Percentiles rank a stretch among this genome's conserved stretches.
Conservation (phyloP, 108 stramenopile species). For the Nannochloropsis oceanica region DNA sequence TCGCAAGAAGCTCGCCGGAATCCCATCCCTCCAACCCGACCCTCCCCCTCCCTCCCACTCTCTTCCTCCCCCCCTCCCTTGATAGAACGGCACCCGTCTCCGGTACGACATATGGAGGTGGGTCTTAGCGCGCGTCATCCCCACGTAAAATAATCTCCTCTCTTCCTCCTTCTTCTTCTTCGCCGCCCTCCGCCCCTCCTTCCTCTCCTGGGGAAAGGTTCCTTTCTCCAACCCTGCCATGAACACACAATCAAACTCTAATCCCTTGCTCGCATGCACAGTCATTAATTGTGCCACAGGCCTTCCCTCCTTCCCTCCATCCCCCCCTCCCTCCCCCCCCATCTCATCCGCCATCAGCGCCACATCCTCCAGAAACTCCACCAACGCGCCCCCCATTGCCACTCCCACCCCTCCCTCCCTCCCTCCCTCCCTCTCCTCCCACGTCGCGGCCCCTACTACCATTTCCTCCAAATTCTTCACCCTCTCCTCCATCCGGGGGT, state of each 20-base stretch:
- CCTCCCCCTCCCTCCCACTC: background rate
- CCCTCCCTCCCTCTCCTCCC: background rate
- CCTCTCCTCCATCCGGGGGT: background rate
- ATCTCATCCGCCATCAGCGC: background rate
- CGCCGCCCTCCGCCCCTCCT: slow-evolving; percentile 23
- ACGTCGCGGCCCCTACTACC: background rate
- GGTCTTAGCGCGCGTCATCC: slow-evolving; percentile 76
- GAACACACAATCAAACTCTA: slow-evolving; percentile 77
- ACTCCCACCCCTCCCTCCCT: background rate
- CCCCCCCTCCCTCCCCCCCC: background rate
- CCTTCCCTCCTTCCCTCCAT: background rate
- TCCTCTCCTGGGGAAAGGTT: slow-evolving; percentile 49
- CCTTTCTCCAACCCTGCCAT: slow-evolving; percentile 67
- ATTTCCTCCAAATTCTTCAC: background rate
- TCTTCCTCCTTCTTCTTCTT: slow-evolving; percentile 50
- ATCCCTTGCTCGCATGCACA: slow-evolving; percentile 73
- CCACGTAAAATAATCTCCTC: slow-evolving; percentile 69
- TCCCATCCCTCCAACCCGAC: background rate
- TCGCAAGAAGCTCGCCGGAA: background rate
- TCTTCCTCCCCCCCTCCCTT: background rate
- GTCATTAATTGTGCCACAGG: slow-evolving; percentile 58
- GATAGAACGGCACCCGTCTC: background rate
- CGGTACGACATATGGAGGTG: slow-evolving; percentile 45
- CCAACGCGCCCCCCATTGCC: background rate
- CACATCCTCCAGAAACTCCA: slow-evolving; percentile 6